Evolutionary conservation across 2,329 filamentous ascomycete species (phyloP), one percentile per base, ranked within the genome.

Genomic region (Sclerotinia nivalis): DNA sequence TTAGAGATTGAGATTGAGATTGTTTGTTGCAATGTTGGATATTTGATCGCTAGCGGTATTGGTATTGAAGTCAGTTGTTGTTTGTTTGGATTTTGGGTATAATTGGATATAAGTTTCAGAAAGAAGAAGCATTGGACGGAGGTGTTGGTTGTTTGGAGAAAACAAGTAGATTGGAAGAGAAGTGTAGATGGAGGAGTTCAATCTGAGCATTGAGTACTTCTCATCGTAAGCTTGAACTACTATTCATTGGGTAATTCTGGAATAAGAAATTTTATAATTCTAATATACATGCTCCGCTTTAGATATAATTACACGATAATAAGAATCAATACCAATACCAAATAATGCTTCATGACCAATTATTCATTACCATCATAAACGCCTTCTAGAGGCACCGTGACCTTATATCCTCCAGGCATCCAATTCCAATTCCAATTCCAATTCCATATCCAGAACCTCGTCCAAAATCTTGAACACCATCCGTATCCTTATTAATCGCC

Each of bases 361-460:
- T 28, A 22, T 52, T 25, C 47, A 47, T 65, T 28, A 52, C 20
- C n/a, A n/a, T 54, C 18, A 52, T 22, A 37, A 65, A 28, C 61
- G 47, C 61, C 61, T 1, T 65, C 15, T 4, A 6, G 40, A 34
- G 18, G 20, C 47, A 43, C 40, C 40, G 12, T 43, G 18, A 43
- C 31, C 47, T 40, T 15, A 22, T 25, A 40, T 28, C 47, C n/a
- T 28, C 15, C n/a, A 47, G 34, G 34, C 7, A 40, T 65, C n/a
- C n/a, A 40, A 28, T 20, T 64, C 49, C 47, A n/a, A 37, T 45
- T 7, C n/a, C n/a, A n/a, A n/a, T n/a, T n/a, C n/a, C n/a, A n/a
- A n/a, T n/a, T 25, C 65, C 65, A 59, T 49, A n/a, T 34, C 55
- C 55, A 40, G 22, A 58, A 40, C 55, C 55, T 37, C 55, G 12